Base-by-base conservation (phyloP, 768 basidiomycete genomes). In the Lactifluus subvellereus region DNA sequence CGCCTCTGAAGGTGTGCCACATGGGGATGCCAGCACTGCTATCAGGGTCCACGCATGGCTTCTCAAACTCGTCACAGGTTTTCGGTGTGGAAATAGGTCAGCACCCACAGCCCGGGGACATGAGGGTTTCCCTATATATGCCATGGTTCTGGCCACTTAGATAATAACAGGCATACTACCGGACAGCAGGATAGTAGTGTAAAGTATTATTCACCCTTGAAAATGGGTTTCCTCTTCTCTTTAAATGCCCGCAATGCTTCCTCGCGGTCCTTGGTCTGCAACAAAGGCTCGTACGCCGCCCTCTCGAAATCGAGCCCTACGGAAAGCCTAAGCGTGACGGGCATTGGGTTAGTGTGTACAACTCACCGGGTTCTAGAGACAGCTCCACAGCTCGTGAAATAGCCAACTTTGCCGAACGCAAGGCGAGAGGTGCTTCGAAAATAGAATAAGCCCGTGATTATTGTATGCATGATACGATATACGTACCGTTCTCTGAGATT, bases 291-390 rank as follows among this genome's bases (percentile, higher is more conserved):
- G 64, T 98, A 98, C 13, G 89, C 84, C 6, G 86, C 85, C 40
- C 89, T 80, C 73, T 97, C 94, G 65, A 95, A 91, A 72, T 95
- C 91, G n/a, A 98, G 80, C n/a, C 91, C 92, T 85, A 65, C 8
- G 43, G 14, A 42, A 37, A 53, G 40, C 18, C 33, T 38, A 11
- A 53, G 51, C 7, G 38, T 54, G 57, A 40, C 58, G 14, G 10
- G 20, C 3, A 49, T 9, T 11, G 45, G 13, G 18, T 49, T 9
- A n/a, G 43, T 16, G 43, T 4, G 13, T 5, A 6, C 10, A n/a
- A 61, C 72, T 64, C 64, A 83, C 90, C 91, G 61, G 85, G 81
- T 74, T 94, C 92, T 7, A 95, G 76, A 3, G 88, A 77, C 14
- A 94, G 77, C 68, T 92, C 87, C n/a, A 81, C 79, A 20, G 92